A percentile compares a stretch with the other conserved stretches of the same genome.
Evolutionary conservation across 2,329 filamentous ascomycete genomes (phyloP).

Genomic region (Calonectria crousiana): DNA sequence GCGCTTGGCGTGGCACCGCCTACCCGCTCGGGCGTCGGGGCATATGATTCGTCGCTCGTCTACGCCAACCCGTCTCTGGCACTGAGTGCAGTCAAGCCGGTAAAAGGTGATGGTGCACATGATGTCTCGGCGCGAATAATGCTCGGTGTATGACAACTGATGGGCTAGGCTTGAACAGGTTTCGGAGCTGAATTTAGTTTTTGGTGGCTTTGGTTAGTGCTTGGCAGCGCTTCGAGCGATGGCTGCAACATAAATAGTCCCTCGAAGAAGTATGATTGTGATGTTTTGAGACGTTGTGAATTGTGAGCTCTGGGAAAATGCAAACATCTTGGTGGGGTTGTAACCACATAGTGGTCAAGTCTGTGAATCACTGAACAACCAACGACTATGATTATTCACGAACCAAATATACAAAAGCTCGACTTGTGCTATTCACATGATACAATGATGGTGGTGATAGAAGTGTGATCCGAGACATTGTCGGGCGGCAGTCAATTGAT

Average conservation of each 20-base stretch:
- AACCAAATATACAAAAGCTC: neutral
- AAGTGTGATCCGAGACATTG: neutral
- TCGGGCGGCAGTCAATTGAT: neutral
- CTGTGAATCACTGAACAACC: neutral
- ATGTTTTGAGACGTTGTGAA: neutral
- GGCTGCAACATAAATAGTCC: neutral
- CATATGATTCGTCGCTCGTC: neutral
- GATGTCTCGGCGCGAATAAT: neutral
- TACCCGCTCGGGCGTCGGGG: neutral
- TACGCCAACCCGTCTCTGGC: neutral
- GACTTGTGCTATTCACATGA: neutral
- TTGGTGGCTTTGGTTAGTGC: neutral
- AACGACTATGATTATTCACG: neutral
- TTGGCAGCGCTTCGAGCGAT: neutral
- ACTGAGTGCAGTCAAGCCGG: neutral
- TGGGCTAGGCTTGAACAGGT: neutral
- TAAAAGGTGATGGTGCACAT: neutral
- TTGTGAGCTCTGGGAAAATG: neutral
- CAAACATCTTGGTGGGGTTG: neutral
- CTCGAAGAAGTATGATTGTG: neutral
- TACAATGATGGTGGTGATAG: neutral
- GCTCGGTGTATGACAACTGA: neutral
- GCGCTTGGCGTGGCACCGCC: neutral
- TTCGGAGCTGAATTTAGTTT: neutral
- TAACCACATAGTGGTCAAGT: neutral